Evolutionary conservation across 257 asterid species (phyloP).

Genomic region (Penstemon barbatus): DNA sequence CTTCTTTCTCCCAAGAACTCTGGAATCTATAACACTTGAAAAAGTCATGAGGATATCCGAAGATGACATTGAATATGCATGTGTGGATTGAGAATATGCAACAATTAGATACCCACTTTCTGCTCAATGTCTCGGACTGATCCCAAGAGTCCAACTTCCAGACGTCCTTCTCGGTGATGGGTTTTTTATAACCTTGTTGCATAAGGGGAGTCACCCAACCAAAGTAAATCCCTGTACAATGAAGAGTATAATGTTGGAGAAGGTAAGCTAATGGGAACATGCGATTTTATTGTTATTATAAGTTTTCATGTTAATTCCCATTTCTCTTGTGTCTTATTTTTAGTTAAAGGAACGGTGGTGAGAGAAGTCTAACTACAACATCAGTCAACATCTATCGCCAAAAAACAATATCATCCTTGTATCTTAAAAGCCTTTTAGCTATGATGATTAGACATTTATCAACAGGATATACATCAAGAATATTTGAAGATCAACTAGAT

Average conservation of each 20-base stretch:
- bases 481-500: constrained; percentile 7
- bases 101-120: constrained; percentile 43
- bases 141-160: constrained; percentile 94
- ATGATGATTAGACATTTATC: background rate
- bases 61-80: background rate
- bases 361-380: background rate
- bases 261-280: constrained; percentile 4
- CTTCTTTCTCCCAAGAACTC: constrained; percentile 72
- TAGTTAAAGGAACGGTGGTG: background rate
- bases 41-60: constrained; percentile 10
- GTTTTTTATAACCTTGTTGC: constrained; percentile 71
- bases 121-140: constrained; percentile 61
- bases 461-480: background rate
- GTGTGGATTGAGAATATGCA: constrained; percentile 17
- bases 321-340: background rate
- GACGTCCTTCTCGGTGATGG: constrained; percentile 75
- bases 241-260: constrained; percentile 17
- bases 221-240: constrained; percentile 54
- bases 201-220: constrained; percentile 90
- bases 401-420: background rate
- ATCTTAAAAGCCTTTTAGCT: background rate
- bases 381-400: background rate
- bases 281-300: background rate
- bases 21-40: constrained; percentile 52
- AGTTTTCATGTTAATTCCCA: background rate